Evolutionary conservation across 352 stramenopile species (phyloP), one percentile per base, ranked within the genome.

Genomic region (Pythium dissimile): DNA sequence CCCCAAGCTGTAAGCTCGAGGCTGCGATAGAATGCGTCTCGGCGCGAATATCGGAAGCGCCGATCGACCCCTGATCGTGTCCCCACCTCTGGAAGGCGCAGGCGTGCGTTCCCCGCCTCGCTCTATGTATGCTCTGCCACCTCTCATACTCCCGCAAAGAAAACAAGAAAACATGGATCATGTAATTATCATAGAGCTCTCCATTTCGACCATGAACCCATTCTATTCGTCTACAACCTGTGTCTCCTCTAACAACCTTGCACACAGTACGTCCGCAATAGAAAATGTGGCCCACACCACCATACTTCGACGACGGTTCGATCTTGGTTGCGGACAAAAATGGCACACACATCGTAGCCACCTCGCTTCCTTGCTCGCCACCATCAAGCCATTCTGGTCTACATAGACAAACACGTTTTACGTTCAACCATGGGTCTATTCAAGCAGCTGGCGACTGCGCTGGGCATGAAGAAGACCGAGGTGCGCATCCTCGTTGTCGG

Each of bases 401-500:
- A 12, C 38, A 6, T 18, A 38, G 28, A 31, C 10, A 41, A 18
- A 49, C 3, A 23, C 42, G 28, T 27, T 23, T 23, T 35, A 30
- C 21, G 9, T 38, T 3, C 10, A 18, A 21, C 7, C 15, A 96
- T 96, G 87, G 85, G 87, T 21, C 63, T 96, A 9, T 95, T 96
- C 71, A 92, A 94, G 70, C 64, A 84, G 59, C 66, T 96, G 21
- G 77, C 81, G 27, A 80, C 62, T 34, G 83, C 85, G 20, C 63
- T 96, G 45, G 84, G 83, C 13, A 82, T 94, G 54, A 89, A 88
- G 67, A 92, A 91, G 69, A 81, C 72, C 16, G 73, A 89, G 34
- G 86, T 93, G 38, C 80, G 84, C 35, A 97, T 97, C 61, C 74
- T 97, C 13, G 80, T 97, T 15, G 82, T 97, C 1, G 89, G 86